These are phyloP conservation scores for Pelargonium nanum DNA, from an alignment of 345 rosid genomes.

Conservation along the genomic window DNA sequence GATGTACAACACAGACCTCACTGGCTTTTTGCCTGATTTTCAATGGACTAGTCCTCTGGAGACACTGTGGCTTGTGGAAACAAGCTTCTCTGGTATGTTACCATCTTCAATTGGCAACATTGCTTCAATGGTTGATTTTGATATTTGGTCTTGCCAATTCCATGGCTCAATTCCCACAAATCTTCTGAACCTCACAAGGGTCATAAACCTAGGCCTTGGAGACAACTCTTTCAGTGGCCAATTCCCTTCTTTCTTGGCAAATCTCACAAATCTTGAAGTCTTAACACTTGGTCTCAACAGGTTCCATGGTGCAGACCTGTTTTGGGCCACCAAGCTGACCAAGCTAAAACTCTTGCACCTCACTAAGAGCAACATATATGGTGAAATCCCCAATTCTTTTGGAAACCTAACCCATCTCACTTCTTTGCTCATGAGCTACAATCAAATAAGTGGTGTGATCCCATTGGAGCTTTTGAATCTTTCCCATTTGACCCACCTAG, in stretches of 20 bases:
- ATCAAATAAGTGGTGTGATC: conserved; percentile 3
- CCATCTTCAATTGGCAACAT: not conserved
- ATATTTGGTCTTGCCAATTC: too few species aligned
- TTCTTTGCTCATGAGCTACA: not conserved
- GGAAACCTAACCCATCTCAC: not conserved
- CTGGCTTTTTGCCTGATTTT: conserved; percentile 1
- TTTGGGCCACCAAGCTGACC: too few species aligned
- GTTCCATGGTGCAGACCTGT: too few species aligned
- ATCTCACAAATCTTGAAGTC: too few species aligned
- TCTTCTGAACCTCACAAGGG: too few species aligned
- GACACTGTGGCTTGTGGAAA: not conserved
- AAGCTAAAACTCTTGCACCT: accelerated
- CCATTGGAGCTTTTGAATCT: not conserved
- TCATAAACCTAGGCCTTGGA: too few species aligned
- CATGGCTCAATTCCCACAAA: too few species aligned
- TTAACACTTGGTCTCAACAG: too few species aligned
- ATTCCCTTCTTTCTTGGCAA: too few species aligned
- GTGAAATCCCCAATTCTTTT: conserved; percentile 1
- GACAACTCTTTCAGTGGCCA: too few species aligned
- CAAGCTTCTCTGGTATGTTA: not conserved
- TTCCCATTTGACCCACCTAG: not conserved
- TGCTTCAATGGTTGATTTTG: not conserved
- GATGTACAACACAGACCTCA: not conserved
- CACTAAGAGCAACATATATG: not conserved
- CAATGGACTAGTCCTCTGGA: conserved; percentile 12